Evolutionary conservation across 2,329 filamentous ascomycete species (phyloP), one percentile per base, ranked within the genome.

Genomic region (Macroventuria anomochaeta): DNA sequence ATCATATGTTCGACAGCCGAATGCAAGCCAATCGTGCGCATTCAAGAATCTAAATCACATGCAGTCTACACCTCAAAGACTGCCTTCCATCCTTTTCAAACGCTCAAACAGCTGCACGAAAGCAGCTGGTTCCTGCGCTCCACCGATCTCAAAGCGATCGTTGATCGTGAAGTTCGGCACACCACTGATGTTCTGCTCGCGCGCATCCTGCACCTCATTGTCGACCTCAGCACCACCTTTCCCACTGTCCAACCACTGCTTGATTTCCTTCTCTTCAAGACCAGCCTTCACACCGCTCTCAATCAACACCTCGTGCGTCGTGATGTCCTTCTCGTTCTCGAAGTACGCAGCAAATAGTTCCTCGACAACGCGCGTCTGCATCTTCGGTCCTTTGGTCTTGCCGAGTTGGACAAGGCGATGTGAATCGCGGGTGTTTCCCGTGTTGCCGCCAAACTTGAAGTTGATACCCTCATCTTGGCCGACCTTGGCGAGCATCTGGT

Each of bases 151-250:
- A 72, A 85, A 88, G 61, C 78, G 79, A 1, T 80, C 86, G 65
- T 93, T 88, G 58, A 95, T 83, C 11, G 85, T 85, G 70, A 91
- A 93, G 70, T 89, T 85, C 6, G 90, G 90, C 57, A 95, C 90
- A 0, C 89, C 89, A 47, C 76, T 80, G 32, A 93, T 80, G 48
- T 79, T 78, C 65, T 81, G 79, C 54, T 64, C 63, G 55, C 75
- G 67, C 43, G 79, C 73, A 69, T 74, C 67, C 71, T 67, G 64
- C 11, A 80, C 79, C 64, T 81, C 79, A 55, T 74, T 76, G 70
- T 79, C 78, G 28, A 79, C 77, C 61, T 76, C 73, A 23, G 73
- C 56, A 15, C 80, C 73, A 17, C 79, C 79, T 54, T 77, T 77
- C 2, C 72, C 79, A 38, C 63, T 68, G 23, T 72, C 66, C 61